These are phyloP conservation scores for Salix suchowensis DNA, from an alignment of 345 rosid species.

Conservation along the genomic window DNA sequence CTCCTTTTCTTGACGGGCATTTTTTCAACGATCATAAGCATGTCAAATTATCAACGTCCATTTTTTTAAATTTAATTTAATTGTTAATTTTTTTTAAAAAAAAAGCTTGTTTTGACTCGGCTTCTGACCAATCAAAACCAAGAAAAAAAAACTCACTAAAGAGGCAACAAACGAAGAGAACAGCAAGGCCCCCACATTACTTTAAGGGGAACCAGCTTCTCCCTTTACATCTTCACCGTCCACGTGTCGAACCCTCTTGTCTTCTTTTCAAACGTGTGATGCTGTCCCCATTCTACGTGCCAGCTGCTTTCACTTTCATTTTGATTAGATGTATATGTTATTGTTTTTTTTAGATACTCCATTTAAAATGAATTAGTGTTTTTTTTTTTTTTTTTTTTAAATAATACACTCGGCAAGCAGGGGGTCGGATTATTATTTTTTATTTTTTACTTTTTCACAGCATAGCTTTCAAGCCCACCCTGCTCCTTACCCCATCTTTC, in stretches of 20 bases:
- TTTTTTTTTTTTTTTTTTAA: not conserved
- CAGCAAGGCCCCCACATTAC: not conserved
- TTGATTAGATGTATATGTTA: not conserved
- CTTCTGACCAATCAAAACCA: not conserved
- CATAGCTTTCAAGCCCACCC: not conserved
- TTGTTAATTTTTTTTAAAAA: too few relatives aligned
- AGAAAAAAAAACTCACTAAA: not conserved
- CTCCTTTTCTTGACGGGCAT: too few relatives aligned
- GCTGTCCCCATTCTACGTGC: not conserved
- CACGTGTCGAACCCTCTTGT: not conserved
- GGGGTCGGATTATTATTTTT: too few relatives aligned
- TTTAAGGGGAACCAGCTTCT: not conserved
- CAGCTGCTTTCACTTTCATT: not conserved
- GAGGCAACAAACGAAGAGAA: not conserved
- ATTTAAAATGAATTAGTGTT: too few relatives aligned
- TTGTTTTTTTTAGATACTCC: not conserved
- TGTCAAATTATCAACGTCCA: not conserved
- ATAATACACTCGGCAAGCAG: not conserved
- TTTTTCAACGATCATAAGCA: not conserved
- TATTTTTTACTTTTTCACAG: not conserved
- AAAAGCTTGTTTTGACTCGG: not conserved
- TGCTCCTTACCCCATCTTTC: not conserved
- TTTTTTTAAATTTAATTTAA: too few relatives aligned
- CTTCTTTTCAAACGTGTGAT: not conserved
- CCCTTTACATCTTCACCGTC: slow-evolving; percentile 9